A percentile compares a stretch with the other conserved stretches of the same genome.
Evolutionary conservation across 2,329 filamentous ascomycete species (phyloP).

Genomic region (Cryphonectria nitschkei): DNA sequence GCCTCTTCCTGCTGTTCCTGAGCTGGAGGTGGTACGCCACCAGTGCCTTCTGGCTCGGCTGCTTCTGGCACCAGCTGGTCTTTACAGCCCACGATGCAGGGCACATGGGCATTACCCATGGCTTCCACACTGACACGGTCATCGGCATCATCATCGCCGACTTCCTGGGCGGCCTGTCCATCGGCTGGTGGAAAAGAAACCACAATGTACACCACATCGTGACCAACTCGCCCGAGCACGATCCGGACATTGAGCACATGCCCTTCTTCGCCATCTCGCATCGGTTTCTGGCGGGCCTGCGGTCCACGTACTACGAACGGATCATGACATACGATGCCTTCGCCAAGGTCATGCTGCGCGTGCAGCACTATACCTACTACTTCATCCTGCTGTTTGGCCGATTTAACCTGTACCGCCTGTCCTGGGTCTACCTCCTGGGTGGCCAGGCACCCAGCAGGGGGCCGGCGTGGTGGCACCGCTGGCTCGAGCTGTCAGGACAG

Average conservation of each 20-base stretch:
- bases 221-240: conserved; percentile 92
- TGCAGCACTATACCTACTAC: conserved; percentile 85
- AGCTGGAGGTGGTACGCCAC: conserved; percentile 67
- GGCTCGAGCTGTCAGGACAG: conserved; percentile 76
- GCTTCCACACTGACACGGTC: conserved; percentile 78
- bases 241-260: conserved; percentile 91
- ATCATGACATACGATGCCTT: conserved; percentile 77
- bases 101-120: conserved; percentile 96
- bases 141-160: conserved; percentile 92
- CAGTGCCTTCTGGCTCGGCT: conserved; percentile 76
- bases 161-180: conserved; percentile 83
- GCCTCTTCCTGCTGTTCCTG: conserved; percentile 64
- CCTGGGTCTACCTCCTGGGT: conserved; percentile 75
- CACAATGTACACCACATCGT: conserved; percentile 98
- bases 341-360: conserved; percentile 71
- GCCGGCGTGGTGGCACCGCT: conserved; percentile 81
- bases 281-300: conserved; percentile 72
- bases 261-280: conserved; percentile 89
- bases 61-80: conserved; percentile 91
- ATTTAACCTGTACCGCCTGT: conserved; percentile 85
- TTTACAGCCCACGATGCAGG: conserved; percentile 95
- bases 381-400: conserved; percentile 78
- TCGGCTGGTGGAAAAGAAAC: conserved; percentile 97
- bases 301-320: conserved; percentile 82
- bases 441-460: conserved; percentile 75